Evolutionary conservation across 306 rosid genomes (phyloP), one percentile per base, ranked within the genome.

Genomic region (Erythrophleum fordii): DNA sequence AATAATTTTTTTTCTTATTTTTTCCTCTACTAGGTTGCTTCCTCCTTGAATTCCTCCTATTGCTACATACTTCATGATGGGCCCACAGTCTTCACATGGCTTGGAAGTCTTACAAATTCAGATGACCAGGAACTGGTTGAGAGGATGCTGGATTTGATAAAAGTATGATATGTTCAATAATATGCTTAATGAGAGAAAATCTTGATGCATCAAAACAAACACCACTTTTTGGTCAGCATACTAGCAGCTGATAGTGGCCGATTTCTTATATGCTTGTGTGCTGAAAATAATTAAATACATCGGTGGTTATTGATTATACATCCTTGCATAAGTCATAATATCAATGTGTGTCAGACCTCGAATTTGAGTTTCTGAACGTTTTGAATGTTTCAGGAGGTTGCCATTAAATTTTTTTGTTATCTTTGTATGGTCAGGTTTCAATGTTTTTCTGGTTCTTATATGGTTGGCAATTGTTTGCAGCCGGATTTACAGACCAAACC

Each of bases 1-100:
- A 48, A 76, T 65, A 42, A 60, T 31, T 69, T 71, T 78, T 39
- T 69, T 42, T 61, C 14, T n/a, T 26, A 62, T 68, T 49, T 81
- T 53, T 66, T 79, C 69, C 77, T 69, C 59, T 23, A 64, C 72
- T 87, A 96, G 99, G 94, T 82, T 75, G 88, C 98, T 53, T 92
- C 97, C 34, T 93, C 99, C 85, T 92, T 96, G 94, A 96, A 93
- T 87, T 96, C 99, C 48, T 85, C 94, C 18, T 88, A 96, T 85
- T 93, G 93, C 85, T 87, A 88, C 88, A 89, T 96, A 86, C 83
- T 96, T 80, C 97, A 96, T 75, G 83, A 82, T 60, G 96, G 90
- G 52, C 49, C 91, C 73, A 81, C 89, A 29, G 77, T 91, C 87
- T 89, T 89, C 89, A 86, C 91, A 31, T 96, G 99, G 99, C 80